Evolutionary conservation across 169 alveolate genomes (phyloP).

Genomic region (Plasmodium fragile): DNA sequence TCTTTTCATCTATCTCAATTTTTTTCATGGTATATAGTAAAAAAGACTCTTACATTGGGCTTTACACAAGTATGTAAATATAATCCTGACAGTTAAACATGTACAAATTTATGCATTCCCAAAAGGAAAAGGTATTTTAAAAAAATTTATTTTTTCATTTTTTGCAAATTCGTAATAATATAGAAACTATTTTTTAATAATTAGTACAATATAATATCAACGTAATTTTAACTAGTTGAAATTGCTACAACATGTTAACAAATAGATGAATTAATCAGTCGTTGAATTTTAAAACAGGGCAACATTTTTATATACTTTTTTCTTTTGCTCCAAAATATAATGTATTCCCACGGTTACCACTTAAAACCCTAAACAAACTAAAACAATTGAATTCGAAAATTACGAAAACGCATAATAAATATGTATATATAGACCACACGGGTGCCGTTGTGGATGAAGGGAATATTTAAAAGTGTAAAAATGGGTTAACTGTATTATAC

Average conservation of each 20-base stretch:
- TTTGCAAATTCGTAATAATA: no score
- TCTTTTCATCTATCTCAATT: no score
- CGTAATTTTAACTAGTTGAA: no score
- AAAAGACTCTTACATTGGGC: background rate
- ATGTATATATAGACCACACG: no score
- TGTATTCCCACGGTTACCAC: background rate
- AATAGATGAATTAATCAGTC: background rate
- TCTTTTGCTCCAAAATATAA: no score
- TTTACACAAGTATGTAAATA: background rate
- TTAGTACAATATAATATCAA: background rate
- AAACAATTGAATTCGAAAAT: background rate
- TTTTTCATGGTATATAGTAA: background rate
- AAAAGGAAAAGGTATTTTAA: background rate
- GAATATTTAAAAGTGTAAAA: background rate
- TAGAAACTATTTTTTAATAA: background rate
- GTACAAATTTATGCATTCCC: background rate
- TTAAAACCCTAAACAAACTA: background rate
- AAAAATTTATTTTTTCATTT: no score
- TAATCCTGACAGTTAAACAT: background rate
- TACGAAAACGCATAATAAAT: no score
- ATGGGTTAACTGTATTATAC: background rate
- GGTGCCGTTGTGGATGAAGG: background rate
- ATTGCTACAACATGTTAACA: background rate
- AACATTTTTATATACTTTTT: background rate
- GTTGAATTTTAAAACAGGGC: background rate